Base-by-base conservation (phyloP, 2,329 filamentous ascomycete genomes). In the Claviceps cyperi region DNA sequence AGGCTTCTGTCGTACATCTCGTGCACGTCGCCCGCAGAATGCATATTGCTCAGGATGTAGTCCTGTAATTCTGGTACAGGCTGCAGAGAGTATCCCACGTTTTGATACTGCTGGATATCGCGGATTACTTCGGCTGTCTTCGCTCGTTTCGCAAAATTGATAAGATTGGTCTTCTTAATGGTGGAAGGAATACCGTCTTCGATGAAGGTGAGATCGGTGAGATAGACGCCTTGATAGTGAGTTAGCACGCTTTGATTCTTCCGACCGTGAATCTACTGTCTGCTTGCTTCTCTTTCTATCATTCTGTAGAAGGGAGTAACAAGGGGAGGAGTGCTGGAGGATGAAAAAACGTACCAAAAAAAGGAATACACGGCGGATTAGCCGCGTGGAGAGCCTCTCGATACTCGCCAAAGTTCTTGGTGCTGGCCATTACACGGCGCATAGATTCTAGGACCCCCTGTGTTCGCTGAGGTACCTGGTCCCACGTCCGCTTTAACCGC, bases 1-100 rank as follows among this genome's bases (percentile, higher is more conserved):
- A 98, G 73, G 70, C 89, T 95, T 75, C 90, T 90, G 68, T 97
- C 90, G 72, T 97, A 98, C 92, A 97, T 97, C 73, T 97, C 91
- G 66, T 97, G 90, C 55, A 98, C 92, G 65, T 97, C 91, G 48
- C 89, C 86, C 4, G 92, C 91, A 32, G 84, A 84, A 69, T 94
- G 85, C 86, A 97, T 94, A 66, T 97, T 96, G 65, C 83, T 90
- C 58, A 96, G 70, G 57, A 98, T 95, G 68, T 97, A 98, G 58
- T 97, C 90, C 65, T 97, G 91, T 57, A 98, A 74, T 68, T 97
- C 92, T 2, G 83, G 78, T 15, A 98, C 91, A 0, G 89, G 78
- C 62, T 94, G 86, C 48, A 98, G 73, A 7, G 86, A 83, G 64
- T 97, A 98, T n/a, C 89, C 89, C 53, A 94, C 88, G 60, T 95